Evolutionary conservation across 2,329 filamentous ascomycete species (phyloP).

Genomic region (Fusarium mexicanum): DNA sequence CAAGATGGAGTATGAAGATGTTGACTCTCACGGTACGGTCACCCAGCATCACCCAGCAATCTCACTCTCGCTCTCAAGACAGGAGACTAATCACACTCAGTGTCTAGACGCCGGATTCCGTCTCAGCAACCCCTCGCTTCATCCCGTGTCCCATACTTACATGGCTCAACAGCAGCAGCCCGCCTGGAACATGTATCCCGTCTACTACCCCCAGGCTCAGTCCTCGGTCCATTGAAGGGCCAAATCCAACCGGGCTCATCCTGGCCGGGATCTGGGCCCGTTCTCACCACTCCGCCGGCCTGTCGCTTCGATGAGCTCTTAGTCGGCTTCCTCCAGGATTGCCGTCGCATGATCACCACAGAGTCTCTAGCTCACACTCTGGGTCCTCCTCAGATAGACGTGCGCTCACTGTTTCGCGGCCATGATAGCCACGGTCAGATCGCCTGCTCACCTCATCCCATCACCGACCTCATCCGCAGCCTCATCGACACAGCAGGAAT

Average conservation of each 20-base stretch:
- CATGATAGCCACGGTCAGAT: slow-evolving; percentile 34
- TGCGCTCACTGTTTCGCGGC: slow-evolving; percentile 48
- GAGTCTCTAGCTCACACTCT: slow-evolving; percentile 44
- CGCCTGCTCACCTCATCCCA: slow-evolving; percentile 42
- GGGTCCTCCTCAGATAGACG: slow-evolving; percentile 47
- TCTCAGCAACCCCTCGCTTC: slow-evolving; percentile 43
- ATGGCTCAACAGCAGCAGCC: slow-evolving; percentile 43
- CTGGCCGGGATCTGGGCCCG: slow-evolving; percentile 48
- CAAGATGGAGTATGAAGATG: slow-evolving; percentile 55
- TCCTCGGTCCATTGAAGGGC: slow-evolving; percentile 47
- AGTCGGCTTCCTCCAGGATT: slow-evolving; percentile 49
- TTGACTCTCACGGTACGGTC: slow-evolving; percentile 46
- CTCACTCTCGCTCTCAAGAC: not conserved
- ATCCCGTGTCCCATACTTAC: slow-evolving; percentile 39
- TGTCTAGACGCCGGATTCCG: slow-evolving; percentile 47
- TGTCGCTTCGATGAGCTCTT: slow-evolving; percentile 49
- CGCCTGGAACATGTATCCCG: slow-evolving; percentile 48
- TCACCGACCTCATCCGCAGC: slow-evolving; percentile 45
- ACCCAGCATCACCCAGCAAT: not conserved
- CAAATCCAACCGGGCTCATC: slow-evolving; percentile 34
- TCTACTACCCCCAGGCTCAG: slow-evolving; percentile 48
- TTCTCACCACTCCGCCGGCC: slow-evolving; percentile 44
- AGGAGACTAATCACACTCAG: slow-evolving; percentile 45
- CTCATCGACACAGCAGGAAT: slow-evolving; percentile 45
- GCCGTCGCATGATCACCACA: slow-evolving; percentile 46